Base-by-base conservation (phyloP, 139 green algal genomes). In the Eudorina sp. region DNA sequence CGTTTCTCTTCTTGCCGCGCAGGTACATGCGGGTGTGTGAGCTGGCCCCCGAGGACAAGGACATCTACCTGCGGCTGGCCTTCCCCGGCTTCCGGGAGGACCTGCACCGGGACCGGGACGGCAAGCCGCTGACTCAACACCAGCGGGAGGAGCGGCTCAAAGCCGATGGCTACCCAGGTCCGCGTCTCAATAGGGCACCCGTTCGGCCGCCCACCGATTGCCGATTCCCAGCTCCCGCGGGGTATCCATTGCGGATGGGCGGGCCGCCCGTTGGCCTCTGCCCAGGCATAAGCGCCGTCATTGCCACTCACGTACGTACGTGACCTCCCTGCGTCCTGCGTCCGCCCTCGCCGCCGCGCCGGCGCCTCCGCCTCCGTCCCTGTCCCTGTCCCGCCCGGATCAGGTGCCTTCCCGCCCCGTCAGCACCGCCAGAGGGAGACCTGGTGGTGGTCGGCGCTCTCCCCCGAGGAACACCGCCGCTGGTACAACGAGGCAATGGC, bases 11-110 rank as follows among this genome's bases (percentile, higher is more conserved):
- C n/a, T n/a, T n/a, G n/a, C n/a, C 41, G 14, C 40, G 14, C 72
- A 80, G 72, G 72, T 23, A 80, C 72, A 25, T 29, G 5, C 72
- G 72, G 2, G 18, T 84, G 21, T 25, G 48, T 19, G 53, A 73
- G 2, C 53, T 73, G 23, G 21, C 53, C 1, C 9, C 23, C 2
- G 53, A 72, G 36, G 77, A 84, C 11, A 36, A 36, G 16, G 76
- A 70, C 13, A 83, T 83, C 11, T 84, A 73, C 77, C 4, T 21
- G 7, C 34, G 43, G 7, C 16, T 86, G 19, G 80, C 80, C 27
- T 76, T 86, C 80, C 60, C 60, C 4, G 80, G 80, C 41, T 86
- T 86, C 58, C 29, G 80, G 8, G 60, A 85, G 78, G 78, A 85
- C 78, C 38, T 40, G 53, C 77, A 73, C 53, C 3, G 6, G 2